Conservation (phyloP, 2,329 filamentous ascomycete genomes). For the Fusarium sp. region DNA sequence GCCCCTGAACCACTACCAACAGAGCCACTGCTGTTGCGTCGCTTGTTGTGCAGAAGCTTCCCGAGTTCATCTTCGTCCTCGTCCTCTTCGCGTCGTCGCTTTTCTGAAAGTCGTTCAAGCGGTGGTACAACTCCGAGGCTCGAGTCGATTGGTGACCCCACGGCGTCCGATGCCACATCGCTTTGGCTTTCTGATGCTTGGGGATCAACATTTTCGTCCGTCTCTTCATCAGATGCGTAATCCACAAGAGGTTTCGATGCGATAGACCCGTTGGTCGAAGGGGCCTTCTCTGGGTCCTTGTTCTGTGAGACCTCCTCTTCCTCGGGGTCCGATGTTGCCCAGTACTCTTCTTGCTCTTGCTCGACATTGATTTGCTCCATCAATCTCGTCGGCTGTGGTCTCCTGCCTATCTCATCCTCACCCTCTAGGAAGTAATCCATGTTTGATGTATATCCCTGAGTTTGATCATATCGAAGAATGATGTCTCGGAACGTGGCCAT, state of each 20-base stretch:
- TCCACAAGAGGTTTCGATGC: constrained; percentile 84
- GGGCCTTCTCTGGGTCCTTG: constrained; percentile 49
- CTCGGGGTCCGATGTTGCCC: constrained; percentile 88
- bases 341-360: constrained; percentile 90
- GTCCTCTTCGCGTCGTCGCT: constrained; percentile 90
- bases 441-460: constrained; percentile 73
- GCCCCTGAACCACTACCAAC: constrained; percentile 54
- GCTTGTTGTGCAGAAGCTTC: constrained; percentile 77
- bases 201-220: constrained; percentile 66
- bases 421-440: constrained; percentile 80
- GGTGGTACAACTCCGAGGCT: constrained; percentile 60
- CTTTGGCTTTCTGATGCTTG: constrained; percentile 51
- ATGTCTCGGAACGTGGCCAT: constrained; percentile 86
- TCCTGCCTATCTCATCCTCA: constrained; percentile 66
- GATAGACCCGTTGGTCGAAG: constrained; percentile 69
- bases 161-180: constrained; percentile 50
- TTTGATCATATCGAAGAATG: constrained; percentile 82
- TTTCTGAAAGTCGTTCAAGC: constrained; percentile 85
- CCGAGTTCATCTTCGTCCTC: constrained; percentile 91
- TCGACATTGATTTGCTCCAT: constrained; percentile 82
- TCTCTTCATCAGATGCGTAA: constrained; percentile 93
- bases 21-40: constrained; percentile 68
- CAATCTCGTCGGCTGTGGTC: constrained; percentile 64
- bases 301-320: constrained; percentile 71
- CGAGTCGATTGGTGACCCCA: constrained; percentile 45